Evolutionary conservation across 2,329 filamentous ascomycete genomes (phyloP).

Genomic region (Phyllosticta citriasiana): DNA sequence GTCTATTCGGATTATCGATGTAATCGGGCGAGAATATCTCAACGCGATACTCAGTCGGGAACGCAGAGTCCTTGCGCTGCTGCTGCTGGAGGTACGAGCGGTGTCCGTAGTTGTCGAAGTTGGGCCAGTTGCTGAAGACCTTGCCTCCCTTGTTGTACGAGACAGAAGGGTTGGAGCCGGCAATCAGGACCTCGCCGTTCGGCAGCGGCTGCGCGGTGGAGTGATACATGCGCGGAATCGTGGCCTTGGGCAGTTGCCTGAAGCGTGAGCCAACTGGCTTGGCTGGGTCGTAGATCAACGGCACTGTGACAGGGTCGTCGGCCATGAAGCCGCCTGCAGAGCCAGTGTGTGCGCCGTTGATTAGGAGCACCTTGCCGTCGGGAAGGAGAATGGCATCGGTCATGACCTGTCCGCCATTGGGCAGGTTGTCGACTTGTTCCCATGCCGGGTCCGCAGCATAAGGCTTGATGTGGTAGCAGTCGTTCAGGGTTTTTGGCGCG

Average conservation of each 20-base stretch:
- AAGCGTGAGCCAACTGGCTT: not conserved
- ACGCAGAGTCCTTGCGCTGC: constrained; percentile 15
- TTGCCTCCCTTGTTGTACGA: constrained; percentile 27
- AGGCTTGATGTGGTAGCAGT: constrained; percentile 7
- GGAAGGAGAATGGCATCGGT: constrained; percentile 4
- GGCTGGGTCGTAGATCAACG: constrained; percentile 2
- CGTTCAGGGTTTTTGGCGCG: constrained; percentile 4
- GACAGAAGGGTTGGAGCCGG: constrained; percentile 45
- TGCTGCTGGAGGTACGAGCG: constrained; percentile 3
- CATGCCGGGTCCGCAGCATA: not conserved
- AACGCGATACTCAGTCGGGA: constrained; percentile 45
- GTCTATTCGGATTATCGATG: constrained; percentile 37
- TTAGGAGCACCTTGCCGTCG: constrained; percentile 3
- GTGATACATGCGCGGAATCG: constrained; percentile 39
- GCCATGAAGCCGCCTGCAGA: constrained; percentile 5
- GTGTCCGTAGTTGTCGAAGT: constrained; percentile 8
- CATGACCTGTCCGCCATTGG: constrained; percentile 7
- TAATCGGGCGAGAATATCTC: constrained; percentile 47
- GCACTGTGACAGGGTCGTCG: constrained; percentile 2
- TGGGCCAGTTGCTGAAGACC: constrained; percentile 4
- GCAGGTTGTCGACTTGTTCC: not conserved
- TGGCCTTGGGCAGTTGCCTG: constrained; percentile 14
- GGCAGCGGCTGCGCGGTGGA: constrained; percentile 43
- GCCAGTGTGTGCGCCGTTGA: constrained; percentile 8
- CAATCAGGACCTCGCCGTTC: constrained; percentile 44